These are phyloP conservation scores for Truncatella angustata DNA, from an alignment of 2,329 filamentous ascomycete species.

Conservation along the genomic window DNA sequence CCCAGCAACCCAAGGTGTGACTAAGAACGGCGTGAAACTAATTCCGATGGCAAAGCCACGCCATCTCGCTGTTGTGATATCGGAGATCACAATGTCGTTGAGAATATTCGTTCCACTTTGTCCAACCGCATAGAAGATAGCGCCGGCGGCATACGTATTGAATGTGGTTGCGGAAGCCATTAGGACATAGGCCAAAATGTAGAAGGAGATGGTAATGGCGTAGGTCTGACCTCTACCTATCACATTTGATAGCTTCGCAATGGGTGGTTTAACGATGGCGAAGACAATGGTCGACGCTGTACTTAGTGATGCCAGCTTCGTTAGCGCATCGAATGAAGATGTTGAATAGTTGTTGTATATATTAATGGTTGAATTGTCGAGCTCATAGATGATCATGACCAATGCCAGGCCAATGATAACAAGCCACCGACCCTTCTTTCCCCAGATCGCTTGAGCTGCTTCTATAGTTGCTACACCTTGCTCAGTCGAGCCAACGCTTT, in stretches of 20 bases:
- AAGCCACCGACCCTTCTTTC: conserved; percentile 17
- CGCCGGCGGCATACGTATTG: conserved; percentile 48
- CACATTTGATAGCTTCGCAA: conserved; percentile 61
- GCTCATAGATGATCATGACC: conserved; percentile 22
- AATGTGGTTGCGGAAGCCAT: conserved; percentile 54
- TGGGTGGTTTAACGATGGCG: conserved; percentile 57
- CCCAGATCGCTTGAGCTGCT: conserved; percentile 18
- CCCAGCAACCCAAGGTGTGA: conserved; percentile 56
- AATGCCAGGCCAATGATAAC: conserved; percentile 19
- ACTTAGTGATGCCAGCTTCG: conserved; percentile 25
- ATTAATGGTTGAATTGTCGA: conserved; percentile 22
- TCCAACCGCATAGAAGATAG: conserved; percentile 59
- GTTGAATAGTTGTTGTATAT: conserved; percentile 30
- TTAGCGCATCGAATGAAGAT: conserved; percentile 29
- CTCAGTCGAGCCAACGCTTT: conserved; percentile 10
- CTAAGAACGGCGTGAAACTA: conserved; percentile 37
- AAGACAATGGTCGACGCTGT: conserved; percentile 36
- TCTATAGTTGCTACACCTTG: conserved; percentile 15
- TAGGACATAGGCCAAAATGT: conserved; percentile 55
- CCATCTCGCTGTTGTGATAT: conserved; percentile 53
- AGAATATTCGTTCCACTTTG: conserved; percentile 58
- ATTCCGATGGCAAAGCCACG: conserved; percentile 50
- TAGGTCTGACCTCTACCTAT: conserved; percentile 63
- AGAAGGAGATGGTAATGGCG: conserved; percentile 50
- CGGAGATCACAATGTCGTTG: conserved; percentile 62